A percentile compares a stretch with the other conserved stretches of the same genome.
phyloP scores from a whole-genome alignment of 148 eudicot genomes.

The Nepenthes mirabilis region DNA sequence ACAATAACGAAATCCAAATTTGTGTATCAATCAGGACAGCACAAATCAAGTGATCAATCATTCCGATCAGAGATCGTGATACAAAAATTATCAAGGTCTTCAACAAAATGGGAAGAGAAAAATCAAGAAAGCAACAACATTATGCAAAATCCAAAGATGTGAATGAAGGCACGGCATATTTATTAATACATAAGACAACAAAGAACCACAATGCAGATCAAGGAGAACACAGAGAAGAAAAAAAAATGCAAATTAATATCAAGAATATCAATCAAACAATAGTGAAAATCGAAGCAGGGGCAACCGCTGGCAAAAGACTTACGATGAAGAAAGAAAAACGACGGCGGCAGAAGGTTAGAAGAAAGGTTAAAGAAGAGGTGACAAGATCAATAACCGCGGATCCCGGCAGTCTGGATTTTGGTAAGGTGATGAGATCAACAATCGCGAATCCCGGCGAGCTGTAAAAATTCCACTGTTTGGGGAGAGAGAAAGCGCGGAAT shows the following conservation, averaged over 20 bases:
- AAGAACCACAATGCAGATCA: not conserved
- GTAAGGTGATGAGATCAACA: not conserved
- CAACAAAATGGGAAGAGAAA: not conserved
- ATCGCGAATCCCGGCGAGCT: not conserved
- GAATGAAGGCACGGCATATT: slow-evolving; percentile 1
- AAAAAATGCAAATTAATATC: not conserved
- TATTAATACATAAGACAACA: not conserved
- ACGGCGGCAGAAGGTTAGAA: not conserved
- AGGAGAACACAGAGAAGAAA: not conserved
- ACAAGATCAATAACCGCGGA: too few species aligned
- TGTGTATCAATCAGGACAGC: not conserved
- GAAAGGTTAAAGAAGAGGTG: too few species aligned
- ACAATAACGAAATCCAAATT: not conserved
- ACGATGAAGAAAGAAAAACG: not conserved
- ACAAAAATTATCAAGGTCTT: not conserved
- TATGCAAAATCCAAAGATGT: slow-evolving; percentile 4
- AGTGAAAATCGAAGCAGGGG: not conserved
- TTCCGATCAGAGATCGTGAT: not conserved
- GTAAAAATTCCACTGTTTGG: not conserved
- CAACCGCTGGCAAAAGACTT: not conserved
- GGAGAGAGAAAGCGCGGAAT: not conserved
- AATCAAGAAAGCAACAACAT: slow-evolving; percentile 1
- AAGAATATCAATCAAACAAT: not conserved
- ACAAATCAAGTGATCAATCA: not conserved
- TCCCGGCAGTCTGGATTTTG: too few species aligned